Evolutionary conservation across 257 asterid species (phyloP), one percentile per base, ranked within the genome.

Genomic region (Solanum chiquidenum): DNA sequence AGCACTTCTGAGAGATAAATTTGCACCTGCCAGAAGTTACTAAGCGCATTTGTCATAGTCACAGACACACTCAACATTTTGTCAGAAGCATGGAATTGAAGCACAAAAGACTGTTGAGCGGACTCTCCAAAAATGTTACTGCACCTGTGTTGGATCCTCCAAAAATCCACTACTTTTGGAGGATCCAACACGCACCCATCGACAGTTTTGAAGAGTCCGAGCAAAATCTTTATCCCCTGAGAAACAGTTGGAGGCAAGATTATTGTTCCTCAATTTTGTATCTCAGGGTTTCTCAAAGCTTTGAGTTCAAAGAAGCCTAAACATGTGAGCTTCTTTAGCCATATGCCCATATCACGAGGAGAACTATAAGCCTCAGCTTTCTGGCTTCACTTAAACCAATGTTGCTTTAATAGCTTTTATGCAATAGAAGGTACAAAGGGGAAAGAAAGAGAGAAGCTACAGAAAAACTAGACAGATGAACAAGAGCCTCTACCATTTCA

Each of bases 1-100:
- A 97, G 98, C 90, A 96, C 98, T 90, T 97, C 99, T 1, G 99
- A 96, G 72, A 96, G 93, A 91, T 96, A 97, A 87, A 97, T 94
- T 96, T 97, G 99, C 90, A 97, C 96, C 99, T 97, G 88, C 84
- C 86, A 93, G 49, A 73, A 84, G 83, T 71, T 76, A 87, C 42
- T 60, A 49, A 13, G 46, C 21, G 25, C 18, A 44, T 87, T 49
- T 37, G 34, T 66, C 55, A 62, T 58, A 82, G 6, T 82, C 85
- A 49, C 69, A 18, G 69, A 80, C 68, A 42, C 84, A 9, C 40
- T 79, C 85, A 82, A 46, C 85, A 82, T 82, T 49, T 76, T 49
- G 20, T 82, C 85, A 49, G 85, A 80, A 21, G 69, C 42, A 82
- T 82, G 85, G 38, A 42, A 44, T 44, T 27, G 85, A 82, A 29